phyloP scores from a whole-genome alignment of 2,329 filamentous ascomycete species.

The Alternaria sp. region DNA sequence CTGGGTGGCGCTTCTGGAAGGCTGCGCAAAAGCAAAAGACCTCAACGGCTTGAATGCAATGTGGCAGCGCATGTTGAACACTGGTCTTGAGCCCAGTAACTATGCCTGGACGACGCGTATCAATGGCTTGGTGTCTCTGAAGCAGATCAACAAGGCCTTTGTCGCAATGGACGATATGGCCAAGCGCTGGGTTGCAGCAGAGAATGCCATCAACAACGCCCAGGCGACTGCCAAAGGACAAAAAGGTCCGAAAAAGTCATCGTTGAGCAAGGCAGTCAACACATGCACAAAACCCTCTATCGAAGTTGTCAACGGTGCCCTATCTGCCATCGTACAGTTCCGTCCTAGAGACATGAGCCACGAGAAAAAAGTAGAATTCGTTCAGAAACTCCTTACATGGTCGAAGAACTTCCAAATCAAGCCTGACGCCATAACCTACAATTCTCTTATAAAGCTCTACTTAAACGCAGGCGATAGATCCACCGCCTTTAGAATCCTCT shows the following conservation, averaged over 20 bases:
- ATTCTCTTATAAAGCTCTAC: slow-evolving; percentile 71
- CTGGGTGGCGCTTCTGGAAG: slow-evolving; percentile 78
- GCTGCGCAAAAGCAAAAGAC: slow-evolving; percentile 70
- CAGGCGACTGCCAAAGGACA: slow-evolving; percentile 15
- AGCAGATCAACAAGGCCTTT: slow-evolving; percentile 66
- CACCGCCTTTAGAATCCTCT: slow-evolving; percentile 64
- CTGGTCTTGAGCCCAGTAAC: slow-evolving; percentile 69
- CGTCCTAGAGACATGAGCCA: slow-evolving; percentile 48
- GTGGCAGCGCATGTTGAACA: slow-evolving; percentile 70
- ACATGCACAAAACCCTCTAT: slow-evolving; percentile 67
- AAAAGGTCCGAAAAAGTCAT: slow-evolving; percentile 22
- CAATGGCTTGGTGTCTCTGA: slow-evolving; percentile 68
- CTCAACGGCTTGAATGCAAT: slow-evolving; percentile 68
- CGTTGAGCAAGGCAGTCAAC: slow-evolving; percentile 38
- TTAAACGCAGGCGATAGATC: slow-evolving; percentile 60
- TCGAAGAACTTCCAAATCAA: slow-evolving; percentile 56
- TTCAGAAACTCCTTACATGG: slow-evolving; percentile 53
- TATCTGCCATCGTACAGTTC: slow-evolving; percentile 66
- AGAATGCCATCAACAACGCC: slow-evolving; percentile 25
- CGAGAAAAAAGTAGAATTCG: slow-evolving; percentile 49
- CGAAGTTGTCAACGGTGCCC: slow-evolving; percentile 73
- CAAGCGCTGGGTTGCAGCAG: slow-evolving; percentile 62
- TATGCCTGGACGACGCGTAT: slow-evolving; percentile 76
- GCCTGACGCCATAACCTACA: slow-evolving; percentile 66
- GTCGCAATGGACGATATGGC: slow-evolving; percentile 73